Conservation (phyloP, 129 eudicot genomes). For the Artemisia annua region DNA sequence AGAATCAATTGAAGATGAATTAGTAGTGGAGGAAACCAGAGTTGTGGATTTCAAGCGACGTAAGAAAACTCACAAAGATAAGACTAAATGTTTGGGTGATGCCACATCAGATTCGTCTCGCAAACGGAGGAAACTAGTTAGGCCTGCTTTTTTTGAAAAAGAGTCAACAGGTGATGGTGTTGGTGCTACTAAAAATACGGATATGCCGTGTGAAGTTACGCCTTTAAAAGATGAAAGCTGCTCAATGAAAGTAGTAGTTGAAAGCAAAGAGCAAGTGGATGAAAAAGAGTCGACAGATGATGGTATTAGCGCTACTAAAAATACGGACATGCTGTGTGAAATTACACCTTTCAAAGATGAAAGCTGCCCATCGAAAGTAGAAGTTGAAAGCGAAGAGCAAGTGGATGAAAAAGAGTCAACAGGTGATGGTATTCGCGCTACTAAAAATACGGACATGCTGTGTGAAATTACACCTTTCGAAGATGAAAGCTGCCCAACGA, state of each 20-base stretch:
- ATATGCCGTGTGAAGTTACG: background rate
- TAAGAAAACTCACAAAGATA: constrained; percentile 41
- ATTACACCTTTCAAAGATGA: background rate
- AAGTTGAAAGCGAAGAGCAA: too few species aligned
- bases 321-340: background rate
- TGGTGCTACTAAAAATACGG: constrained; percentile 1
- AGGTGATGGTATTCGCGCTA: background rate
- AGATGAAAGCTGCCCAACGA: background rate
- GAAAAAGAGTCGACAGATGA: constrained; percentile 7
- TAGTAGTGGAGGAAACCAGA: constrained; percentile 44
- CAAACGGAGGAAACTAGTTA: constrained; percentile 54
- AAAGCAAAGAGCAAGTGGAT: background rate
- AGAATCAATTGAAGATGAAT: constrained; percentile 27
- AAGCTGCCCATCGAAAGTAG: too few species aligned
- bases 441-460: background rate
- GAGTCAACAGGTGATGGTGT: constrained; percentile 11
- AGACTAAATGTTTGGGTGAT: constrained; percentile 16
- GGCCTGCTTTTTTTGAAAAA: constrained; percentile 50
- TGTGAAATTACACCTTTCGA: background rate
- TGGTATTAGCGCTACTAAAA: constrained; percentile 4
- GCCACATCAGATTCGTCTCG: constrained; percentile 12
- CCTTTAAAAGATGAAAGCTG: background rate
- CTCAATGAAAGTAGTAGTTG: background rate
- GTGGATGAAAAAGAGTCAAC: too few species aligned
- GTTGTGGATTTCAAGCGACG: constrained; percentile 58